phyloP scores from a whole-genome alignment of 768 basidiomycete genomes.

The Pulveroboletus sp. region DNA sequence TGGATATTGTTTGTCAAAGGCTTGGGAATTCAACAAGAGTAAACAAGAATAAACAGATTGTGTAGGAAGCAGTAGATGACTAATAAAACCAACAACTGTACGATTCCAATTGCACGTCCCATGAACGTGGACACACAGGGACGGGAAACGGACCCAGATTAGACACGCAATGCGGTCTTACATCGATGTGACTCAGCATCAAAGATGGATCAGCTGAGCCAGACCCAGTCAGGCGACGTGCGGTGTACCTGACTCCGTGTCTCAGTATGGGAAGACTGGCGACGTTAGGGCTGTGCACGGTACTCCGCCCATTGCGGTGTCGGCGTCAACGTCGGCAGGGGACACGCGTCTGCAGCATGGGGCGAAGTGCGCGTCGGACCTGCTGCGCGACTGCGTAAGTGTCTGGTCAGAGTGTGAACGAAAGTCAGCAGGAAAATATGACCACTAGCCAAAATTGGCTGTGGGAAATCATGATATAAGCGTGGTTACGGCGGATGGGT shows the following conservation, averaged over 20 bases:
- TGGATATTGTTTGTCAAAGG: slow-evolving; percentile 21
- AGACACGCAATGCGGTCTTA: too few relatives aligned
- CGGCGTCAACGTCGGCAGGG: slow-evolving; percentile 8
- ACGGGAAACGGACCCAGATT: too few relatives aligned
- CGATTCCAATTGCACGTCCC: too few relatives aligned
- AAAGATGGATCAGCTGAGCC: slow-evolving; percentile 1
- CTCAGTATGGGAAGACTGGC: slow-evolving; percentile 8
- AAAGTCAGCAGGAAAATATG: neutral
- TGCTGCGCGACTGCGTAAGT: slow-evolving; percentile 10
- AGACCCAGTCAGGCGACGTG: slow-evolving; percentile 10
- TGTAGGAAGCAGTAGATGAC: too few relatives aligned
- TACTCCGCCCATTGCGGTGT: neutral
- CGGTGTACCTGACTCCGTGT: slow-evolving; percentile 19
- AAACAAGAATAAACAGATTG: slow-evolving; percentile 16
- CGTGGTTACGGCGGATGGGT: slow-evolving; percentile 1
- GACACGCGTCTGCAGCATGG: slow-evolving; percentile 10
- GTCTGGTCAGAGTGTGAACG: neutral
- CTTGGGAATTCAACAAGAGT: slow-evolving; percentile 24
- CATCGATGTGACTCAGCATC: slow-evolving; percentile 12
- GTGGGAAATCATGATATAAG: slow-evolving; percentile 30
- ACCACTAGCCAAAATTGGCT: slow-evolving; percentile 3
- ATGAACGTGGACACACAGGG: neutral
- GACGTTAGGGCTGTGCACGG: neutral
- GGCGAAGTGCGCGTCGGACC: neutral
- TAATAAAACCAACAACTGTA: neutral